Conservation (phyloP, 768 basidiomycete genomes). For the Rossbeevera mucosa region DNA sequence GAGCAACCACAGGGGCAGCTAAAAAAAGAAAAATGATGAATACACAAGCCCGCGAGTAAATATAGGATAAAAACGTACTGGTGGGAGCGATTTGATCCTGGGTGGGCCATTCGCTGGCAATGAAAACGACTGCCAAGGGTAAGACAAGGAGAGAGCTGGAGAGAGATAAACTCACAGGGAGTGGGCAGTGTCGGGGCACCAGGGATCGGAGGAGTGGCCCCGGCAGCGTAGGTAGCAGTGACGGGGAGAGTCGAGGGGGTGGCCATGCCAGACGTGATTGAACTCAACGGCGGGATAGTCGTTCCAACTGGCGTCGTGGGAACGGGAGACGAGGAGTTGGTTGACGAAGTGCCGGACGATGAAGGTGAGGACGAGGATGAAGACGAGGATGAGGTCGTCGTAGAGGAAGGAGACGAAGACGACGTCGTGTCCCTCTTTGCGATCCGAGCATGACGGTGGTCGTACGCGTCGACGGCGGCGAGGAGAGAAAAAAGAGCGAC, state of each 20-base stretch:
- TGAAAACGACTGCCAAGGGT: conserved; percentile 39
- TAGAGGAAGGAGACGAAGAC: background rate
- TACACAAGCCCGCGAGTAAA: background rate
- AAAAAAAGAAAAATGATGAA: background rate
- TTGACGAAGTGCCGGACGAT: background rate
- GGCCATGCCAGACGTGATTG: conserved; percentile 63
- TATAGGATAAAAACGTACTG: conserved; percentile 35
- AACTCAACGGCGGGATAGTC: conserved; percentile 52
- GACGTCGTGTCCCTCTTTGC: conserved; percentile 38
- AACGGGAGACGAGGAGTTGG: conserved; percentile 16
- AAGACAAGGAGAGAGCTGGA: background rate
- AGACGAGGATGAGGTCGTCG: background rate
- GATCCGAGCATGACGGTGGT: conserved; percentile 35
- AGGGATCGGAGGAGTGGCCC: conserved; percentile 55
- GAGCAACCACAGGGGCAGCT: conserved; percentile 46
- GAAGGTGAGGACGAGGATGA: background rate
- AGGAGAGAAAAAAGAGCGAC: conserved; percentile 44
- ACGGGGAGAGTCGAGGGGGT: conserved; percentile 44
- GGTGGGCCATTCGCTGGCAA: conserved; percentile 51
- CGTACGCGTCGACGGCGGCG: conserved; percentile 35
- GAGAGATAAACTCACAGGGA: conserved; percentile 41
- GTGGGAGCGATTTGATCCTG: conserved; percentile 59
- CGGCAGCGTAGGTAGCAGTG: conserved; percentile 51
- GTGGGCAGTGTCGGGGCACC: conserved; percentile 67
- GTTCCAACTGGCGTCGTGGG: conserved; percentile 35